Conservation (phyloP, 2,329 filamentous ascomycete species). For the Colletotrichum orbiculare region DNA sequence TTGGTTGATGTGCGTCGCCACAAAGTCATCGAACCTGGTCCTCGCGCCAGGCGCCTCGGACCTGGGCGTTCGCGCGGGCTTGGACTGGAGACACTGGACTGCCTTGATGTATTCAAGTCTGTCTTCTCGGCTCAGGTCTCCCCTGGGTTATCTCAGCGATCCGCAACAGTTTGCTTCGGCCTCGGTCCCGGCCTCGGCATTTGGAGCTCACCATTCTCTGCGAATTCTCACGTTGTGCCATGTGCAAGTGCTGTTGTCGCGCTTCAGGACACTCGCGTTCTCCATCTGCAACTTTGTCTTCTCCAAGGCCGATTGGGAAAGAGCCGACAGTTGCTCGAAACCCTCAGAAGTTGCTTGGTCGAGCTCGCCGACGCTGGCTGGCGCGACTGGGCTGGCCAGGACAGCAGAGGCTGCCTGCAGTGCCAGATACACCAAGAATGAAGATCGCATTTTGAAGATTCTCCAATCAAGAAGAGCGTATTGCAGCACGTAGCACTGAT, state of each 20-base stretch:
- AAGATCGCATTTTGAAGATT: neutral
- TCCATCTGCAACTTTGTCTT: conserved; percentile 38
- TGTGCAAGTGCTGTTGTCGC: conserved; percentile 35
- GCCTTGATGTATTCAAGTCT: conserved; percentile 56
- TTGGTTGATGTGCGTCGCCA: conserved; percentile 60
- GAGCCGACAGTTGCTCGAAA: conserved; percentile 14
- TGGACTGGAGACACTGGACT: conserved; percentile 55
- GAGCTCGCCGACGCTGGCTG: neutral
- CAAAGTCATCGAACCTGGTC: conserved; percentile 61
- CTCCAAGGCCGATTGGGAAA: conserved; percentile 38
- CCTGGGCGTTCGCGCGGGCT: conserved; percentile 48
- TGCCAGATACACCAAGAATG: neutral
- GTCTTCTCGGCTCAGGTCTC: conserved; percentile 45
- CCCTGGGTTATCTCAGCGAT: conserved; percentile 31
- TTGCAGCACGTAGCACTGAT: too few species aligned
- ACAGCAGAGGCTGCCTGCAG: conserved; percentile 14
- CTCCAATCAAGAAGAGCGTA: neutral
- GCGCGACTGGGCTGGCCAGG: conserved; percentile 28
- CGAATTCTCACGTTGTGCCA: conserved; percentile 45
- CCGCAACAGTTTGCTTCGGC: neutral
- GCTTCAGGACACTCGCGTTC: conserved; percentile 35
- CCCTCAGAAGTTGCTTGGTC: neutral
- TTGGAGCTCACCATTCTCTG: conserved; percentile 43
- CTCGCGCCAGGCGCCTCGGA: conserved; percentile 53
- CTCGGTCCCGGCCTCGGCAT: conserved; percentile 9